Base-by-base conservation (phyloP, 2,329 filamentous ascomycete species). In the Alternaria brassicae region DNA sequence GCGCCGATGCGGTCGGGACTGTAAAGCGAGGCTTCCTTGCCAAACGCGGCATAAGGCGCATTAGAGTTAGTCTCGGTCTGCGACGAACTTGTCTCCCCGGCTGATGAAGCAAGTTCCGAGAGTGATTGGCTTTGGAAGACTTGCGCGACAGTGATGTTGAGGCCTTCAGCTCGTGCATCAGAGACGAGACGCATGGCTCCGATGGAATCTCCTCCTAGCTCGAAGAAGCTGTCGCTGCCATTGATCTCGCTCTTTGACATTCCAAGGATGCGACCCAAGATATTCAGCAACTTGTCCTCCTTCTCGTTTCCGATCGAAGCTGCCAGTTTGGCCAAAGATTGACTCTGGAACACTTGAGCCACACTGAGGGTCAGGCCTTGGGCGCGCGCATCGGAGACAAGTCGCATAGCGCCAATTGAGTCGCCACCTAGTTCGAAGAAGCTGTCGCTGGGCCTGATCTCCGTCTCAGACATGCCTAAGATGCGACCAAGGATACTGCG, bases 1-100 rank as follows among this genome's bases (percentile, higher is more conserved):
- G 85, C 81, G 17, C 79, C 80, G 28, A 89, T 81, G 1, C 75
- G 73, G n/a, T 80, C 77, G 4, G 81, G 75, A 10, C 86, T 70
- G 49, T 86, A 84, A 40, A 72, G 71, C 0, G 81, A 63, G 37
- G 71, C 74, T 61, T 85, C 78, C 0, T 73, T 66, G 0, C 77
- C 77, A 0, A 89, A 72, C 1, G 85, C 77, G 0, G 82, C 84
- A 70, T 87, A 88, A 0, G 85, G 81, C n/a, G 76, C 70, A 53
- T 81, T 73, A 1, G 70, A 40, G 27, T 75, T 57, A 1, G 72
- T 57, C 36, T 68, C 5, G 17, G 60, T 21, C 51, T 70, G 32
- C 49, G 53, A 25, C 30, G 45, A 45, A 30, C 71, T 70, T 12
- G 49, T 45, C 52, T 82, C 81, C n/a, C 67, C 53, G 1, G 70